These are phyloP conservation scores for Thelonectria rubi DNA, from an alignment of 2,329 filamentous ascomycete species.

Conservation along the genomic window DNA sequence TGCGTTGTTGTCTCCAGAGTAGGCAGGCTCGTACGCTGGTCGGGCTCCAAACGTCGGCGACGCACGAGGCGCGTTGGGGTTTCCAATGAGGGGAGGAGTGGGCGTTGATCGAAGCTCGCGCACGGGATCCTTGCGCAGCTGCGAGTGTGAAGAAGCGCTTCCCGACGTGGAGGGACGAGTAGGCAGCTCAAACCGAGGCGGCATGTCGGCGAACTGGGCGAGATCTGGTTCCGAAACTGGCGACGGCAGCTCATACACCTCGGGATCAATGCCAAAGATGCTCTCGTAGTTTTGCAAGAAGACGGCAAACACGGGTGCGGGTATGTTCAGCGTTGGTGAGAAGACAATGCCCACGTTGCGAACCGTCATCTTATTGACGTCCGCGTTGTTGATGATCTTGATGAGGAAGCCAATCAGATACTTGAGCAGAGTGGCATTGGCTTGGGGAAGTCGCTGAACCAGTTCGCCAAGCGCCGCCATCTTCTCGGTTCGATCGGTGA, in stretches of 20 bases:
- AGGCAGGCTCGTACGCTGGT: conserved; percentile 56
- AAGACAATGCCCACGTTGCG: conserved; percentile 98
- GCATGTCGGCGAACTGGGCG: conserved; percentile 41
- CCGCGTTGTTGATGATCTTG: conserved; percentile 88
- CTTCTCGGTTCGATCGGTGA: conserved; percentile 79
- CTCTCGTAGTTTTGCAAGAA: conserved; percentile 90
- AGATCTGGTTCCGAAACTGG: conserved; percentile 52
- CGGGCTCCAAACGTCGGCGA: conserved; percentile 56
- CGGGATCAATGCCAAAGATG: conserved; percentile 80
- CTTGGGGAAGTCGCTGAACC: conserved; percentile 79
- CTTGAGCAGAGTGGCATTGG: conserved; percentile 83
- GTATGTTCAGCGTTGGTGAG: conserved; percentile 95
- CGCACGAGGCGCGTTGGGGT: conserved; percentile 45
- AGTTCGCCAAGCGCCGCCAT: conserved; percentile 78
- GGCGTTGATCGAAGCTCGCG: conserved; percentile 53
- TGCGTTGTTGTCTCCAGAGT: conserved; percentile 48
- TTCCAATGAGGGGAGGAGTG: conserved; percentile 58
- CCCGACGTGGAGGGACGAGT: conserved; percentile 60
- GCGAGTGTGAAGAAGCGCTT: conserved; percentile 61
- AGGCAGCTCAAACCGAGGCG: conserved; percentile 48
- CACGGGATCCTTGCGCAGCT: conserved; percentile 49
- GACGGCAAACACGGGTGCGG: conserved; percentile 90
- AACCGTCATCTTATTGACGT: conserved; percentile 97
- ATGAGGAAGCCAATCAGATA: conserved; percentile 90
- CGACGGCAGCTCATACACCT: conserved; percentile 67